Percentiles rank a stretch among this genome's conserved stretches.
phyloP scores from a whole-genome alignment of 176 grass and related monocot species.

The Triticum urartu region DNA sequence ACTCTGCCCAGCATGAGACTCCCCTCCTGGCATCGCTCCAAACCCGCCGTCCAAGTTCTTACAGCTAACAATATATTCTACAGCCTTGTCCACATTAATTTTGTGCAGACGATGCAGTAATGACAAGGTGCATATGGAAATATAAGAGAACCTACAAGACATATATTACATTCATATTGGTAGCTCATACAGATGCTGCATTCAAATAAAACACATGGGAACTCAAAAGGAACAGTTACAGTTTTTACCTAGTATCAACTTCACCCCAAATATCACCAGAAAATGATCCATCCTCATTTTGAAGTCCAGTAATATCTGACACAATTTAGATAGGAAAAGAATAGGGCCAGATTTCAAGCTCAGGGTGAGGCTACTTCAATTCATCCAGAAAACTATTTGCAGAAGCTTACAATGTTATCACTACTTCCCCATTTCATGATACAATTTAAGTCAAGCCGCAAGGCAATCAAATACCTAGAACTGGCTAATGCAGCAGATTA shows the following conservation, averaged over 20 bases:
- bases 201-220: not conserved
- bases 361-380: not conserved
- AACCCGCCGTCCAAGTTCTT: constrained; percentile 98
- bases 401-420: not conserved
- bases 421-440: constrained; percentile 10
- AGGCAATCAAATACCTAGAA: not conserved
- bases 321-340: constrained; percentile 51
- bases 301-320: constrained; percentile 67
- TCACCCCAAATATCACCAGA: constrained; percentile 98
- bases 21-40: constrained; percentile 76
- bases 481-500: not conserved
- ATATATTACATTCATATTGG: not conserved
- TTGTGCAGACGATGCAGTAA: constrained; percentile 64
- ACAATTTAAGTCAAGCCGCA: not conserved
- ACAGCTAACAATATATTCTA: constrained; percentile 85
- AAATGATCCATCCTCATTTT: constrained; percentile 93
- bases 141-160: constrained; percentile 82
- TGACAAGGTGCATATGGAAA: constrained; percentile 74
- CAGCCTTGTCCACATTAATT: constrained; percentile 84
- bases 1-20: constrained; percentile 96
- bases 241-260: constrained; percentile 66
- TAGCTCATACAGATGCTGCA: not conserved
- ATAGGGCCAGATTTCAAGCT: not conserved
- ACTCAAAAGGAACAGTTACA: not conserved
- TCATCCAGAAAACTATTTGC: constrained; percentile 3